Evolutionary conservation across 2,329 filamentous ascomycete genomes (phyloP).

Genomic region (Pestalotiopsis sp.): DNA sequence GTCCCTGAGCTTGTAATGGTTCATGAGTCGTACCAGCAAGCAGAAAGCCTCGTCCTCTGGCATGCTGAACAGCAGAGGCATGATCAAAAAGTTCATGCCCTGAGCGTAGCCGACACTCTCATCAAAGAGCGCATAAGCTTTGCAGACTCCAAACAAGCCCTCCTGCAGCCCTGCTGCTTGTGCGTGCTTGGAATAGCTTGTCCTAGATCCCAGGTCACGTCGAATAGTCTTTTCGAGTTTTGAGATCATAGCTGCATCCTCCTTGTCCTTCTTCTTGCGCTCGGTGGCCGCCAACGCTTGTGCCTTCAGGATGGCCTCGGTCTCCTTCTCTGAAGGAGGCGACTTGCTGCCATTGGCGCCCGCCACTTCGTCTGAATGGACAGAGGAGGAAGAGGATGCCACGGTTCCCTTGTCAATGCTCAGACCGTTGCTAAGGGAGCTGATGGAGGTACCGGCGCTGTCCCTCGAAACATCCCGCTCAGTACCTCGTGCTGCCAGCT

Average conservation of each 20-base stretch:
- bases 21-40: constrained; percentile 91
- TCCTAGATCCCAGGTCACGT: constrained; percentile 86
- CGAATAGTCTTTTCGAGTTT: constrained; percentile 92
- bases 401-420: constrained; percentile 67
- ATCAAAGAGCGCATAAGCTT: constrained; percentile 95
- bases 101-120: constrained; percentile 95
- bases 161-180: constrained; percentile 90
- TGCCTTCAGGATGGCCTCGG: constrained; percentile 66
- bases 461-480: constrained; percentile 73
- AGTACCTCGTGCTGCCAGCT: constrained; percentile 77
- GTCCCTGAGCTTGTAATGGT: constrained; percentile 90
- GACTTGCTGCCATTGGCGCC: constrained; percentile 55
- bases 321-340: constrained; percentile 61
- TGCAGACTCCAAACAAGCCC: constrained; percentile 92
- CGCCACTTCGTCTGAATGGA: constrained; percentile 74
- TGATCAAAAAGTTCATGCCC: constrained; percentile 97
- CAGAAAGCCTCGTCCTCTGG: constrained; percentile 97
- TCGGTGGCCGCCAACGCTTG: constrained; percentile 67
- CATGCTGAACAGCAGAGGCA: constrained; percentile 98
- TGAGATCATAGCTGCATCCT: constrained; percentile 71
- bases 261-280: constrained; percentile 77
- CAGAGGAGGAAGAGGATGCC: constrained; percentile 80
- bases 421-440: constrained; percentile 55
- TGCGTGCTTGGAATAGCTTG: constrained; percentile 95
- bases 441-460: constrained; percentile 55